Conservation (phyloP, 129 eudicot species). For the Kitagawia praeruptora region DNA sequence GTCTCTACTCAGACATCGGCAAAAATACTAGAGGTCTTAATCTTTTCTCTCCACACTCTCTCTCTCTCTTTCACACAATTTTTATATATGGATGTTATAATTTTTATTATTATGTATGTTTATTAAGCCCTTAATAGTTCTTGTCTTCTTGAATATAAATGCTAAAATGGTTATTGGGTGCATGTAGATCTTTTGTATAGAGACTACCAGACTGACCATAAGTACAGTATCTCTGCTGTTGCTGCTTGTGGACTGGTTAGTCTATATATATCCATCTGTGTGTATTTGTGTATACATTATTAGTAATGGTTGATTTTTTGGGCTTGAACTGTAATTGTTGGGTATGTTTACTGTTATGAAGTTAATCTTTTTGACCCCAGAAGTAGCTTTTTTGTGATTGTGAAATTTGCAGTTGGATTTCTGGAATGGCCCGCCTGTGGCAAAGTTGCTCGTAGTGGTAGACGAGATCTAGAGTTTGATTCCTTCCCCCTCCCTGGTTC, state of each 20-base stretch:
- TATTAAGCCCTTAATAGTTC: neutral
- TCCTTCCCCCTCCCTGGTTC: neutral
- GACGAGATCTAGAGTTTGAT: neutral
- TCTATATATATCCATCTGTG: neutral
- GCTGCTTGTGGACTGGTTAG: constrained; percentile 45
- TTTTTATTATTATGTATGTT: neutral
- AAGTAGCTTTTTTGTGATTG: neutral
- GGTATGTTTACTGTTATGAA: neutral
- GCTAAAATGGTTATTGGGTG: neutral
- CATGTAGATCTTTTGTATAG: constrained; percentile 52
- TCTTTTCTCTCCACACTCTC: neutral
- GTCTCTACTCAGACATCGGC: constrained; percentile 55
- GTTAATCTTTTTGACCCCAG: neutral
- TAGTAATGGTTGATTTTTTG: neutral
- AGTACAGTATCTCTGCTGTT: constrained; percentile 41
- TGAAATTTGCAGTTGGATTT: neutral
- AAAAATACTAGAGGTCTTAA: constrained; percentile 40
- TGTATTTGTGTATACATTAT: no score
- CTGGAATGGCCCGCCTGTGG: neutral
- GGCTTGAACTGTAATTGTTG: neutral
- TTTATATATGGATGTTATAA: no score
- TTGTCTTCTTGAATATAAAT: neutral
- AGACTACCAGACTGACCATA: constrained; percentile 55
- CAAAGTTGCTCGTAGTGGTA: neutral
- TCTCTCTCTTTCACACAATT: no score